A percentile compares a stretch with the other conserved stretches of the same genome.
phyloP scores from a whole-genome alignment of 495 filamentous ascomycete genomes.

The Viridothelium virens region DNA sequence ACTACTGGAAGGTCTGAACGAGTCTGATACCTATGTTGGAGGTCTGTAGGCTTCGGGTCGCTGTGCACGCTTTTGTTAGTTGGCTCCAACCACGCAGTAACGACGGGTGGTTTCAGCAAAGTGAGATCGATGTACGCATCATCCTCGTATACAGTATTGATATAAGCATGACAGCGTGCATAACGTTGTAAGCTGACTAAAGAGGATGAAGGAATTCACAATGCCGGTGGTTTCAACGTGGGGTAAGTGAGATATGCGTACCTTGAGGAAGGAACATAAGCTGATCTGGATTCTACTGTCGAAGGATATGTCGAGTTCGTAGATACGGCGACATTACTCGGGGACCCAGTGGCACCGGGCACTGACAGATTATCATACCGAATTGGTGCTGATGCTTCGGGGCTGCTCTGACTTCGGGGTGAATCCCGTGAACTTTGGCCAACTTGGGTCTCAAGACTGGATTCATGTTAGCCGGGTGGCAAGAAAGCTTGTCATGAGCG shows the following conservation, averaged over 20 bases:
- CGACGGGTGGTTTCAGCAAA: no score
- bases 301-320: not conserved
- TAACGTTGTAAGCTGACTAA: no score
- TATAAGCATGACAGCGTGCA: no score
- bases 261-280: not conserved
- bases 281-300: not conserved
- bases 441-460: slow-evolving; percentile 21
- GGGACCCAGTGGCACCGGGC: not conserved
- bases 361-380: not conserved
- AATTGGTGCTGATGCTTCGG: slow-evolving; percentile 2
- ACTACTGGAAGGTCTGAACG: slow-evolving; percentile 3
- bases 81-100: not conserved
- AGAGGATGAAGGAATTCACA: no score
- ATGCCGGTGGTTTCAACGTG: not conserved
- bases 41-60: not conserved
- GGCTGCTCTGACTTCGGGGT: slow-evolving; percentile 16
- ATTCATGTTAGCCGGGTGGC: slow-evolving; percentile 8
- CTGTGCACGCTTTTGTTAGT: not conserved
- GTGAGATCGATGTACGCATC: no score
- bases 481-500: not conserved
- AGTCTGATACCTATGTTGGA: not conserved
- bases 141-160: no score
- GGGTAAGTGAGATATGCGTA: not conserved
- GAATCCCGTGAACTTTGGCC: slow-evolving; percentile 16
- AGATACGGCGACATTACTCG: slow-evolving; percentile 6